phyloP scores from a whole-genome alignment of 441 rosid genomes.

The Gossypium lobatum region DNA sequence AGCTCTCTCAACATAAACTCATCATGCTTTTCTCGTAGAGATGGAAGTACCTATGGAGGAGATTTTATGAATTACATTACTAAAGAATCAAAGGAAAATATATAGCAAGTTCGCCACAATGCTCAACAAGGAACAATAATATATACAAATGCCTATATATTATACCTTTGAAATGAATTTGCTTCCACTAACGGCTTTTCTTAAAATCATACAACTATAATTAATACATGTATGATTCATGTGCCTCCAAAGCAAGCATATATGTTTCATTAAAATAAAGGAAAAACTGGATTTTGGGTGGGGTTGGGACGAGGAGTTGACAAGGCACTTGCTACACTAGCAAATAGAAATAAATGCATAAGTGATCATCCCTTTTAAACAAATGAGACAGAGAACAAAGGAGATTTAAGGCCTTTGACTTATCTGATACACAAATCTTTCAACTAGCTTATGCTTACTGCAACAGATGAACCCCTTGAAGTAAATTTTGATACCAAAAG shows the following conservation, averaged over 20 bases:
- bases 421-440: neutral
- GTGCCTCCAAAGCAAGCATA: too few species aligned
- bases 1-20: conserved; percentile 49
- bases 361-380: neutral
- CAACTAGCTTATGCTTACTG: neutral
- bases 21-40: conserved; percentile 40
- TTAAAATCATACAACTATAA: too few species aligned
- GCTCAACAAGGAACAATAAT: neutral
- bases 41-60: conserved; percentile 32
- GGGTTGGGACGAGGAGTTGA: too few species aligned
- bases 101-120: neutral
- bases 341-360: neutral
- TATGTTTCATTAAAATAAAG: too few species aligned
- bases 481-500: neutral
- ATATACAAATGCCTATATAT: neutral
- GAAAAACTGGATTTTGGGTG: too few species aligned
- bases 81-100: conserved; percentile 9
- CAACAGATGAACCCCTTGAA: neutral
- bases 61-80: neutral
- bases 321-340: neutral
- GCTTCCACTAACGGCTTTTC: neutral
- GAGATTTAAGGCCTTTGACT: neutral
- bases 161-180: neutral
- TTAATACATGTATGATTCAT: too few species aligned
- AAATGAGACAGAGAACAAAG: neutral